Evolutionary conservation across 2,329 filamentous ascomycete species (phyloP), one percentile per base, ranked within the genome.

Genomic region (Microcera coccophila): DNA sequence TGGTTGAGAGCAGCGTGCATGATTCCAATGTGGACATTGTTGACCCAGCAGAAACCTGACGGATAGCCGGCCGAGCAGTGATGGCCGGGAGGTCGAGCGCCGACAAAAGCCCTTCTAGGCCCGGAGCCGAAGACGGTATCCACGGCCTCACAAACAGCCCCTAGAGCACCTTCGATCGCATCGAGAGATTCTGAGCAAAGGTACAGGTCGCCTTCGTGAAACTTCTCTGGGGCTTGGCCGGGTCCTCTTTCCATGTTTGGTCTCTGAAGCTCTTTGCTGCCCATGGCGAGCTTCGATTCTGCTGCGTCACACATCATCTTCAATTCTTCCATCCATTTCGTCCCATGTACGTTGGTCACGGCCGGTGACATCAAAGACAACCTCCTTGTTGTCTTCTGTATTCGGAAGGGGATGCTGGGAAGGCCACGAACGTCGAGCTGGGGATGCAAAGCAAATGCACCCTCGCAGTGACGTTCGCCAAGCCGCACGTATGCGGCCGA

Each of bases 21-120:
- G 52, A 98, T 95, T 1, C 91, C 93, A 17, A 98, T 88, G 61
- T 97, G 91, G 1, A 98, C 90, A 61, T 98, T 98, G 65, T 98
- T 98, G 38, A 98, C 71, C 91, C 93, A 98, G 69, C 93, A 98
- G 62, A 98, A 98, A 0, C 93, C 93, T 2, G 91, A 96, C 1
- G 93, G 93, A 56, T 85, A 84, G 38, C 85, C 81, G 4, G 88
- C 81, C 3, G 91, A 95, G 67, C 93, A 98, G 62, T 98, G 93
- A 62, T 98, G 93, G 1, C 93, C 93, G 0, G 93, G 93, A 4
- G 93, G 93, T 22, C 93, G 82, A 38, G 97, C 86, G 20, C 86
- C 90, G 38, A 97, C 89, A 63, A 98, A 98, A 0, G 90, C 90
- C 42, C 89, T 81, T 35, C 78, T 81, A 17, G 85, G 83, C 3